These are phyloP conservation scores for Melocanna baccifera DNA, from an alignment of 176 grass and related monocot genomes.

Conservation along the genomic window DNA sequence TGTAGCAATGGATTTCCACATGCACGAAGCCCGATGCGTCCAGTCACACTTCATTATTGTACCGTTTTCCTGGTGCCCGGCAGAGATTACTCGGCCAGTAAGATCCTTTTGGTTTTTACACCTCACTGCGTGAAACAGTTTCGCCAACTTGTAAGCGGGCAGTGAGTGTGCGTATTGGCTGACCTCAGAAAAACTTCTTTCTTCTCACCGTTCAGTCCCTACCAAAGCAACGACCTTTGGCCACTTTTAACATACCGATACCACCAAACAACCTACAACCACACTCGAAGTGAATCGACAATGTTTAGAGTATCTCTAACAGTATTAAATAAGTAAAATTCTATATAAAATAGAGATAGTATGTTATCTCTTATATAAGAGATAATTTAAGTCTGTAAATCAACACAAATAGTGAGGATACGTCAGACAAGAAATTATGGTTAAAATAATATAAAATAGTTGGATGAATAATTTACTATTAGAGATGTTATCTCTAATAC, in stretches of 20 bases:
- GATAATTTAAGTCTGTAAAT: fast-evolving
- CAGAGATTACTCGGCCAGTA: background rate
- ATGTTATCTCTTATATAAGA: too few relatives aligned
- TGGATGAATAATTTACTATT: too few relatives aligned
- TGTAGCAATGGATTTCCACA: background rate
- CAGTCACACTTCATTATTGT: background rate
- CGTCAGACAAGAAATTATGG: too few relatives aligned
- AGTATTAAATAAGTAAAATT: too few relatives aligned
- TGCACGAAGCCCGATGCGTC: background rate
- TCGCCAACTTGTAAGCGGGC: background rate
- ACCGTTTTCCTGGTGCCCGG: background rate
- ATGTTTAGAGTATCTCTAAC: background rate
- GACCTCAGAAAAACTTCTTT: too few relatives aligned
- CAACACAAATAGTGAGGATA: too few relatives aligned
- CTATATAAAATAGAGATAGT: too few relatives aligned
- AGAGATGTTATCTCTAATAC: too few relatives aligned
- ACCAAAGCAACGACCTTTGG: background rate
- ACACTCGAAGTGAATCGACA: background rate
- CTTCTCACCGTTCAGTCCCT: background rate
- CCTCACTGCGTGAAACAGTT: background rate
- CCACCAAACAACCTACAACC: background rate
- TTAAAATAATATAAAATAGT: too few relatives aligned
- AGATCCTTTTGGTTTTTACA: background rate
- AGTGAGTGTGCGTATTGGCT: background rate
- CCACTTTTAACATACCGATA: background rate